Conservation (phyloP, 441 rosid species). For the Pelargonium cotyledonis region DNA sequence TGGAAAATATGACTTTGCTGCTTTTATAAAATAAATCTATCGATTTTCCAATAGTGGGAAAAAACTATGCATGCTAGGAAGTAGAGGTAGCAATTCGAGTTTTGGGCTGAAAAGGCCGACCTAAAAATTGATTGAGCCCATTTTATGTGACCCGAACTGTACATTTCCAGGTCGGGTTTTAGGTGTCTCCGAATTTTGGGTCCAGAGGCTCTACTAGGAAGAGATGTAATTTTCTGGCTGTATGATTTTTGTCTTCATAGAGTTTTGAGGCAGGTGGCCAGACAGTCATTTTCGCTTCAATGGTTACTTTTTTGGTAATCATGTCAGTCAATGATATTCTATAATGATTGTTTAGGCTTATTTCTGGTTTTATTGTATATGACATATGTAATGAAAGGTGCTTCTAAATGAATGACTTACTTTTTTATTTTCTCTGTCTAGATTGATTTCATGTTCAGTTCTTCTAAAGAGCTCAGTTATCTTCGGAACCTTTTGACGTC, state of each 20-base stretch:
- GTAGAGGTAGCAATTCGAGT: too few relatives aligned
- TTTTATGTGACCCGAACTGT: too few relatives aligned
- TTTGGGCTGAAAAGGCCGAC: too few relatives aligned
- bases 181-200: too few relatives aligned
- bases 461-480: slow-evolving; percentile 77
- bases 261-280: background rate
- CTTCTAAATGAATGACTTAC: background rate
- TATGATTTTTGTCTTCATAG: background rate
- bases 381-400: too few relatives aligned
- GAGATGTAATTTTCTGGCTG: background rate
- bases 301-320: background rate
- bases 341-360: background rate
- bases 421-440: slow-evolving; percentile 21
- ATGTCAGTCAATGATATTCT: background rate
- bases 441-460: slow-evolving; percentile 92
- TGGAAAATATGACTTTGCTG: background rate
- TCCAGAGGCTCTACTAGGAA: background rate
- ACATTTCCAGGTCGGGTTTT: too few relatives aligned
- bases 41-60: background rate
- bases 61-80: background rate
- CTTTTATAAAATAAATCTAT: background rate
- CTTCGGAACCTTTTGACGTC: slow-evolving; percentile 66
- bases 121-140: too few relatives aligned
- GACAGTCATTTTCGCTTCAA: background rate
- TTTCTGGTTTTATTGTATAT: background rate